Conservation (phyloP, 2,329 filamentous ascomycete genomes). For the Juglanconis oblonga region DNA sequence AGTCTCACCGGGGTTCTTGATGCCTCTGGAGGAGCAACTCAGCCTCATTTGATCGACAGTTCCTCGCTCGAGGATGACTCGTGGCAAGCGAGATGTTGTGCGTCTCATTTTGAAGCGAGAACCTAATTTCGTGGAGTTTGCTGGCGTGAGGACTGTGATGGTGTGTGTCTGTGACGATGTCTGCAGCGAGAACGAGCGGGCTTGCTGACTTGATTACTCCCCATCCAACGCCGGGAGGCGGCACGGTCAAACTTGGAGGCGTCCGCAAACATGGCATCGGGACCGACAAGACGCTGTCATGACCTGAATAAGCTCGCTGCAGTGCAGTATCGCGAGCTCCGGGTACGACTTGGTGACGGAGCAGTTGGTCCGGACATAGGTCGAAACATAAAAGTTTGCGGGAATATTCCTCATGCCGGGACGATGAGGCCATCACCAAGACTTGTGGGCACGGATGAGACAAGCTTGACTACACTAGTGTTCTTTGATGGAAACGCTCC, state of each 20-base stretch:
- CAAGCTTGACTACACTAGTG: not conserved
- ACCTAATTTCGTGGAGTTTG: not conserved
- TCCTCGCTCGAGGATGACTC: not conserved
- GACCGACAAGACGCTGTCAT: not conserved
- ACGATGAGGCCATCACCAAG: not conserved
- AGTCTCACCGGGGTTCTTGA: not conserved
- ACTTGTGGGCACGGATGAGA: not conserved
- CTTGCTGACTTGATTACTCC: too few species aligned
- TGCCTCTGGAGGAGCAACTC: not conserved
- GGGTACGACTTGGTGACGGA: not conserved
- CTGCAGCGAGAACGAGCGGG: not conserved
- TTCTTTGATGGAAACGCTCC: not conserved
- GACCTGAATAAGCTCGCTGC: not conserved
- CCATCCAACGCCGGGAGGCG: too few species aligned
- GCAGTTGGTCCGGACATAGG: not conserved
- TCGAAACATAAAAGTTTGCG: not conserved
- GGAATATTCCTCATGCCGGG: not conserved
- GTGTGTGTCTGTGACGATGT: not conserved
- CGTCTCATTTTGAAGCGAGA: not conserved
- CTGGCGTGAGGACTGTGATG: not conserved
- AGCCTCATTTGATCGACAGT: not conserved
- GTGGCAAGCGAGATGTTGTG: not conserved
- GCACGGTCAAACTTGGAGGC: too few species aligned
- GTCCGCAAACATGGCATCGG: too few species aligned
- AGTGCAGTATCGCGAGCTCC: not conserved